These are phyloP conservation scores for Acanthamoeba triangularis DNA, from an alignment of 208 protist species.

Conservation along the genomic window DNA sequence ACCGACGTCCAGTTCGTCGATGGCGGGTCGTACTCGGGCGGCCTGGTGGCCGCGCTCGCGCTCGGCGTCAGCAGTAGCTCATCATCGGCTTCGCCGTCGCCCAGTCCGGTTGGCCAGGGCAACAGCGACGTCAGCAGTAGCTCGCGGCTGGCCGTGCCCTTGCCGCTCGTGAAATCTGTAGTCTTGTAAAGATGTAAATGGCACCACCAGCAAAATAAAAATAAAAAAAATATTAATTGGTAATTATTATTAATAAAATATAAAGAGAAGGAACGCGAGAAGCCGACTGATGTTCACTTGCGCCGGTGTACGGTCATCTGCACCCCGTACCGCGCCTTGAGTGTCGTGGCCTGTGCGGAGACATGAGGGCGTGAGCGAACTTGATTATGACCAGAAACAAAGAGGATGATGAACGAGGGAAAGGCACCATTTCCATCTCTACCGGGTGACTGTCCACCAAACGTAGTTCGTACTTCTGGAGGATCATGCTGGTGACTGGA, in stretches of 20 bases:
- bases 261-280: no score
- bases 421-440: constrained; percentile 50
- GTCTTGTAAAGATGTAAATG: no score
- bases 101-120: not conserved
- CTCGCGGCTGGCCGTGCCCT: no score
- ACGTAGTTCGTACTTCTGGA: constrained; percentile 44
- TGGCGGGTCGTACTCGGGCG: not conserved
- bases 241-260: no score
- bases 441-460: not conserved
- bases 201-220: no score
- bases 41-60: not conserved
- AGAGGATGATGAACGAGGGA: not conserved
- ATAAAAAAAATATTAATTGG: no score
- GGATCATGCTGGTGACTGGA: constrained; percentile 5
- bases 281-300: no score
- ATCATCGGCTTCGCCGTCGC: not conserved
- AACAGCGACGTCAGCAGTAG: no score
- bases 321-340: constrained; percentile 29
- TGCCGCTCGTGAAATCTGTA: no score
- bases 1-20: not conserved
- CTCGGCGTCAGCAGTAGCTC: not conserved
- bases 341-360: not conserved
- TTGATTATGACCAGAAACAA: no score
- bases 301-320: constrained; percentile 12
- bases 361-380: not conserved